Base-by-base conservation (phyloP, 1,139 yeast genomes). In the Nakaseomyces kungkrabaensis region DNA sequence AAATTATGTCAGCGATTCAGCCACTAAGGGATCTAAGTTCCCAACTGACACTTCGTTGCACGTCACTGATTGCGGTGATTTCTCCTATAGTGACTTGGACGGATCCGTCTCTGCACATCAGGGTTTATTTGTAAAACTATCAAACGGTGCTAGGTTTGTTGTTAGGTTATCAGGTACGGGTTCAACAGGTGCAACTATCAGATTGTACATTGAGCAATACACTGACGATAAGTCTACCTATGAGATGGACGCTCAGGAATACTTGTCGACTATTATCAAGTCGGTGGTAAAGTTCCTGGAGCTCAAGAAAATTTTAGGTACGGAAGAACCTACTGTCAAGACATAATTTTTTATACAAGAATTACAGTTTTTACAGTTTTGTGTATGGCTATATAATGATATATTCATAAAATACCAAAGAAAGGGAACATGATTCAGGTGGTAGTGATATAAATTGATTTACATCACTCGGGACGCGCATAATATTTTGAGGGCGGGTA, bases 161-260 rank as follows among this genome's bases (percentile, higher is more conserved):
- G 87, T 88, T 46, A 83, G 98, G 69, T 76, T 92, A 58, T 88
- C 97, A 0, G 98, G 98, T 52, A 92, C 98, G 9, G 98, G 98
- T 7, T 89, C 97, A 1, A 82, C 96, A 1, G 99, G 98, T 45
- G 97, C 98, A 22, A 92, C 99, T 1, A 90, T 94, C 54, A 81
- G 99, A 70, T 75, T 92, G 58, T 92, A 92, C 70, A 74, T 90
- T 66, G 98, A 92, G 69, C 83, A 82, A 69, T 89, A 86, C 70
- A 80, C 85, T 41, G 62, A 69, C 48, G 95, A 88, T 61, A 66
- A 71, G 51, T 56, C 78, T n/a, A 74, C 74, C 44, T 79, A 77
- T 62, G 62, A 62, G 6, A 59, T 70, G 52, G 68, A 73, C 44
- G 95, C 90, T 13, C 87, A 85, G 59, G 80, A 81, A 40, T 89